Base-by-base conservation (phyloP, 371 early-diverging fungal genomes). In the Mortierella sp. region DNA sequence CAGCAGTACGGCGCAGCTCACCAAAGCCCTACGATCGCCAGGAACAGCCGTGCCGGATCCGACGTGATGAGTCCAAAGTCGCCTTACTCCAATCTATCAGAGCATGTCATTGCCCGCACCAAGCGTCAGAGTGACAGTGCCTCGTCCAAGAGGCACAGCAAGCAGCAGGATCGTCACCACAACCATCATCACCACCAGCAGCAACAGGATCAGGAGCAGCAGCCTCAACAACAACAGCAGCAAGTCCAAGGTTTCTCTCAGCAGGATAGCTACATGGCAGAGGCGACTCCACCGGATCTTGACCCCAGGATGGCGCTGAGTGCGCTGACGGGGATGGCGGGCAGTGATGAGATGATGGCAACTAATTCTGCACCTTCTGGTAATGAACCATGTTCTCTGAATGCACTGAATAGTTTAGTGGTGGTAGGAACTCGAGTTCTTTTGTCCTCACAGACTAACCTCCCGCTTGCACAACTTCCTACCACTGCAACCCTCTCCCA, bases 341-440 rank as follows among this genome's bases (percentile, higher is more conserved):
- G 39, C 41, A 64, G 64, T 34, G 80, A 70, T 43, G 77, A 79
- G 37, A 64, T 74, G 22, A 71, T 77, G 70, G 50, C 68, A 37
- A 76, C 48, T n/a, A 73, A 68, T 37, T 70, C 76, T 64, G 73
- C 66, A 50, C 73, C 70, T 24, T 76, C 80, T 68, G 73, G 80
- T 80, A 80, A 75, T 13, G 48, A 31, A 66, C 48, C 37, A 31
- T 61, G 22, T 26, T 69, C 41, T n/a, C 22, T 41, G 39, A 29
- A 48, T 43, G 9, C 31, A 26, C 37, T 2, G 9, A 13, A 47
- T 50, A 39, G 53, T 37, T 48, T 31, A 24, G 64, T 40, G 5
- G 47, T 61, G 37, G 47, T 58, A 29, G 64, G 14, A 13, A 65
- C 50, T 19, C 37, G 19, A 40, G 24, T 24, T 37, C 48, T 11